Evolutionary conservation across 2,329 filamentous ascomycete genomes (phyloP).

Genomic region (Colletotrichum nymphaeae): DNA sequence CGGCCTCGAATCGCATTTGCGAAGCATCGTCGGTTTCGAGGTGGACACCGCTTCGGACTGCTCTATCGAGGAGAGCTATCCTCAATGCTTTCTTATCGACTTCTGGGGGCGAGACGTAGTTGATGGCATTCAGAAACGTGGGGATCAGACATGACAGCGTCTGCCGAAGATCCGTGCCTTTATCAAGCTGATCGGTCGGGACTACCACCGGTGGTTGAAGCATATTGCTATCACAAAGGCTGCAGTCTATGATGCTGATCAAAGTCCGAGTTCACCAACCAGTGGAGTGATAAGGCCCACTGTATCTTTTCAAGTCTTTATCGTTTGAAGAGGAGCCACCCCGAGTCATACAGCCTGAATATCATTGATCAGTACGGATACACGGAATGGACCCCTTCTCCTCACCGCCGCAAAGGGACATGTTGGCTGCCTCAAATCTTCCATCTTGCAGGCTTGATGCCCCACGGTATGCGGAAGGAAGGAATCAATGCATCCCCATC

Average conservation of each 20-base stretch:
- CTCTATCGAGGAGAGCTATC: neutral
- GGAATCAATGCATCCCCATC: neutral
- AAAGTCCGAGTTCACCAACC: neutral
- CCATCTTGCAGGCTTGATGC: neutral
- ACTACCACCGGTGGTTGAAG: neutral
- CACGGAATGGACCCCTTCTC: neutral
- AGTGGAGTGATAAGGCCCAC: neutral
- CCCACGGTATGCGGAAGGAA: neutral
- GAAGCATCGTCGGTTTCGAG: conserved; percentile 11
- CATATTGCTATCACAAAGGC: neutral
- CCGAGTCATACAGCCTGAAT: neutral
- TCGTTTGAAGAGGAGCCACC: neutral
- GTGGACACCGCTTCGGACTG: neutral
- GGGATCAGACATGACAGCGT: conserved; percentile 19
- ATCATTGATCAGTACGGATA: no score
- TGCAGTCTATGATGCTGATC: neutral
- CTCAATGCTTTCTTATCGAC: neutral
- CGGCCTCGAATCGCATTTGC: conserved; percentile 22
- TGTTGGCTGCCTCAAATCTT: neutral
- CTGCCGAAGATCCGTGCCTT: neutral
- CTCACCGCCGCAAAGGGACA: neutral
- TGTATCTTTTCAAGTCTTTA: neutral
- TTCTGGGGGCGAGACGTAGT: neutral
- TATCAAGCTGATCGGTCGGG: neutral
- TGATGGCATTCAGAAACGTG: conserved; percentile 4